These are phyloP conservation scores for Lactifluus volemus DNA, from an alignment of 768 basidiomycete species.

Conservation along the genomic window DNA sequence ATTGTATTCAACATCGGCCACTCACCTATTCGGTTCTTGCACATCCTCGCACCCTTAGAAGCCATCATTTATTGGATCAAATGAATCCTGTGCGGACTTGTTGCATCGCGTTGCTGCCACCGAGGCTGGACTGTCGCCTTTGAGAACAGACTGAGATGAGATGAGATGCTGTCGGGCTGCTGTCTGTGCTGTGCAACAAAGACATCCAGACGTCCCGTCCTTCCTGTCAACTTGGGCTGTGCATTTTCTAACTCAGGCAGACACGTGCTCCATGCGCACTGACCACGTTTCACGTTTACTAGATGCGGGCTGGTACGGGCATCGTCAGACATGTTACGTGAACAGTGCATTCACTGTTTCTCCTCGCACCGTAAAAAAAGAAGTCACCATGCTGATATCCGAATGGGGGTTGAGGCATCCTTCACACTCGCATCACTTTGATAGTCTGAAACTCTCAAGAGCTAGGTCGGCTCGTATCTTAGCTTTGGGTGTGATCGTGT, in stretches of 20 bases:
- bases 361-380: background rate
- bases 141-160: background rate
- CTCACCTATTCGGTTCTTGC: background rate
- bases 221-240: background rate
- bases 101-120: background rate
- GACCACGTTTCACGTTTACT: background rate
- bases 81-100: background rate
- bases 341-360: background rate
- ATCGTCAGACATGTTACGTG: conserved; percentile 1
- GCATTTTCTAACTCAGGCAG: background rate
- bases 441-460: background rate
- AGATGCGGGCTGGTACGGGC: background rate
- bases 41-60: background rate
- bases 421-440: background rate
- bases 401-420: background rate
- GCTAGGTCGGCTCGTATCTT: background rate
- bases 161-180: background rate
- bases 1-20: background rate
- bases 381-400: background rate
- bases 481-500: background rate
- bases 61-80: background rate
- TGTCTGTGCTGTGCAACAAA: background rate
- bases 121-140: background rate
- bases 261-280: background rate
- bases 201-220: too few species aligned